Evolutionary conservation across 2,329 filamentous ascomycete species (phyloP).

Genomic region (Botrytis galanthina): DNA sequence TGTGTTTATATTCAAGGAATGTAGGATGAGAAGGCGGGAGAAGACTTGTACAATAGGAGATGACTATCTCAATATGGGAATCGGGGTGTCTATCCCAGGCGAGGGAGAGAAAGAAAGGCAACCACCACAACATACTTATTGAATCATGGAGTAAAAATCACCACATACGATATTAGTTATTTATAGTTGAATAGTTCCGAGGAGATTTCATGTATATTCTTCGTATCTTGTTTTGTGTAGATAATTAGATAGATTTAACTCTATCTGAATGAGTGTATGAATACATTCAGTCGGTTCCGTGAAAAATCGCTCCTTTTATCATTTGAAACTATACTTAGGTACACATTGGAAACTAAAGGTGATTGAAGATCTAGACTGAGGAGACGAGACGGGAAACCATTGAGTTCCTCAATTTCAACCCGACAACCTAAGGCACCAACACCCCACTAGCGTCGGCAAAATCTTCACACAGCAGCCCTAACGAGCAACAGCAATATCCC

Average conservation of each 20-base stretch:
- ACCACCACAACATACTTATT: neutral
- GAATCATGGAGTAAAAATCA: neutral
- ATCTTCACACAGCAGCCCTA: slow-evolving; percentile 20
- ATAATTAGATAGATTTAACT: neutral
- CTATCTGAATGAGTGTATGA: neutral
- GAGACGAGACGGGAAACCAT: neutral
- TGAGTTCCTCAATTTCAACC: neutral
- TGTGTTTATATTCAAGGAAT: neutral
- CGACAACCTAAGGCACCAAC: neutral
- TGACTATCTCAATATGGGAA: neutral
- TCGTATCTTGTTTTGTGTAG: neutral
- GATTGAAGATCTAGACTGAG: neutral
- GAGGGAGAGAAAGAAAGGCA: neutral
- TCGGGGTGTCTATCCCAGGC: too few relatives aligned
- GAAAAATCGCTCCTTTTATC: neutral
- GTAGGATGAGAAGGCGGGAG: neutral
- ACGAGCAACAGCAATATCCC: slow-evolving; percentile 10
- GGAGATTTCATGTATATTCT: slow-evolving; percentile 4
- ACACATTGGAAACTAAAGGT: neutral
- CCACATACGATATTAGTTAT: slow-evolving; percentile 6
- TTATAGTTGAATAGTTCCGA: slow-evolving; percentile 13
- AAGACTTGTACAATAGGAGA: slow-evolving; percentile 11
- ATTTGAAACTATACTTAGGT: neutral
- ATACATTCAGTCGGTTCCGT: too few relatives aligned
- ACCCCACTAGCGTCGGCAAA: slow-evolving; percentile 21